Conservation (phyloP, 2,329 filamentous ascomycete species). For the Verticillium nonalfalfae region DNA sequence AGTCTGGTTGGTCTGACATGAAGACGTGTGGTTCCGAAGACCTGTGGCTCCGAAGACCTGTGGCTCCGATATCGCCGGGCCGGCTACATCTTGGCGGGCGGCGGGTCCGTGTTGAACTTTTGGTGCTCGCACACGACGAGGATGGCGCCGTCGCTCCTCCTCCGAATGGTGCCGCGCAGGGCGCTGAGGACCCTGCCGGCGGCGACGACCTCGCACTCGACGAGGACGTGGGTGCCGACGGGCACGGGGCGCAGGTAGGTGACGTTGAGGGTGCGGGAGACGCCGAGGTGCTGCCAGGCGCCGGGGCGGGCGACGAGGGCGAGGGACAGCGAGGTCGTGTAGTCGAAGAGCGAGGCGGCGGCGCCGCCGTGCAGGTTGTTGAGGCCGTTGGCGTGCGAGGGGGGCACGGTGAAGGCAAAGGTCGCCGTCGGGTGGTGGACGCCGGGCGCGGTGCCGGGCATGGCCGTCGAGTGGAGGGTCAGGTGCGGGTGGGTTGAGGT, state of each 20-base stretch:
- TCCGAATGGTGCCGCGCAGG: slow-evolving; percentile 47
- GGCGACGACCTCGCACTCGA: slow-evolving; percentile 53
- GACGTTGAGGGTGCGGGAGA: slow-evolving; percentile 58
- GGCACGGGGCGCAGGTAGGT: slow-evolving; percentile 61
- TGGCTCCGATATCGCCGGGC: too few relatives aligned
- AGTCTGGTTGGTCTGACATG: too few relatives aligned
- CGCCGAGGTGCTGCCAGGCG: slow-evolving; percentile 56
- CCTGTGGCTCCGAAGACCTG: too few relatives aligned
- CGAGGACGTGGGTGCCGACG: slow-evolving; percentile 38
- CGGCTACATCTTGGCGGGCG: slow-evolving; percentile 19
- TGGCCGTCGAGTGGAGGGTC: neutral
- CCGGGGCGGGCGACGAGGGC: slow-evolving; percentile 50
- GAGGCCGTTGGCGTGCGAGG: slow-evolving; percentile 44
- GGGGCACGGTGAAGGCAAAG: slow-evolving; percentile 43
- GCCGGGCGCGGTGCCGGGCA: neutral
- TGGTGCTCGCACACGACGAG: slow-evolving; percentile 57
- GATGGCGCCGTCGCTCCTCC: slow-evolving; percentile 44
- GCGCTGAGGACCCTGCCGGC: slow-evolving; percentile 47
- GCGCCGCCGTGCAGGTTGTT: slow-evolving; percentile 57
- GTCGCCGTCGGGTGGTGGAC: slow-evolving; percentile 16
- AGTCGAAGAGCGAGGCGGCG: slow-evolving; percentile 61
- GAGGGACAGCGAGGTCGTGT: slow-evolving; percentile 54
- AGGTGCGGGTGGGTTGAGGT: neutral
- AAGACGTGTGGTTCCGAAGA: too few relatives aligned
- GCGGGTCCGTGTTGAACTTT: slow-evolving; percentile 54